A percentile compares a stretch with the other conserved stretches of the same genome.
Conservation (phyloP, 495 filamentous ascomycete species). For the Entonaema liquescens region DNA sequence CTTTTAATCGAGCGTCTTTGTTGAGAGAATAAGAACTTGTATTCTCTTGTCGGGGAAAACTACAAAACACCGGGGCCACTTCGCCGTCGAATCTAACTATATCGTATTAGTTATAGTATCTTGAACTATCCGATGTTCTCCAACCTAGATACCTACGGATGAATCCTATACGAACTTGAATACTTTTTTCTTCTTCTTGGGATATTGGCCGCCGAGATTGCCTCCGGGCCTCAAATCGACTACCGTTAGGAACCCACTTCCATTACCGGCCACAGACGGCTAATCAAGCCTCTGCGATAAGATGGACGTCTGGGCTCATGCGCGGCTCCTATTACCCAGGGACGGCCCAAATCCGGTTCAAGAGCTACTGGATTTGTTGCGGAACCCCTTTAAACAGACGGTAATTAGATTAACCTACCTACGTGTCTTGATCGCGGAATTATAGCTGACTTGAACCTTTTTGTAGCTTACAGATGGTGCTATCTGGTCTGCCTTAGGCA, state of each 20-base stretch:
- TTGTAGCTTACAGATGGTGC: constrained; percentile 60
- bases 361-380: constrained; percentile 54
- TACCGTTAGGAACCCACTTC: constrained; percentile 6
- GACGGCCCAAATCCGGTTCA: constrained; percentile 40
- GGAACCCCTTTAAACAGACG: constrained; percentile 59
- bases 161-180: constrained; percentile 12
- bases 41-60: constrained; percentile 6
- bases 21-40: constrained; percentile 12
- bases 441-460: constrained; percentile 14
- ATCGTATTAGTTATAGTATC: neutral
- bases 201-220: constrained; percentile 1
- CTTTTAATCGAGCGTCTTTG: constrained; percentile 20
- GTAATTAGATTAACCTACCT: constrained; percentile 39
- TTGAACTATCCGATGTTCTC: neutral
- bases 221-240: constrained; percentile 3
- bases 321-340: constrained; percentile 34
- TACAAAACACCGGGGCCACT: neutral
- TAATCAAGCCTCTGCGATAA: constrained; percentile 24
- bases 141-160: constrained; percentile 19
- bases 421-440: neutral
- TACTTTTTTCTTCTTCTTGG: neutral
- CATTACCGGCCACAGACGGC: constrained; percentile 6
- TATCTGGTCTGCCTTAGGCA: constrained; percentile 80
- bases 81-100: neutral
- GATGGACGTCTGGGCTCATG: constrained; percentile 42